These are phyloP conservation scores for Akanthomyces lecanii DNA, from an alignment of 2,329 filamentous ascomycete genomes.

Conservation along the genomic window DNA sequence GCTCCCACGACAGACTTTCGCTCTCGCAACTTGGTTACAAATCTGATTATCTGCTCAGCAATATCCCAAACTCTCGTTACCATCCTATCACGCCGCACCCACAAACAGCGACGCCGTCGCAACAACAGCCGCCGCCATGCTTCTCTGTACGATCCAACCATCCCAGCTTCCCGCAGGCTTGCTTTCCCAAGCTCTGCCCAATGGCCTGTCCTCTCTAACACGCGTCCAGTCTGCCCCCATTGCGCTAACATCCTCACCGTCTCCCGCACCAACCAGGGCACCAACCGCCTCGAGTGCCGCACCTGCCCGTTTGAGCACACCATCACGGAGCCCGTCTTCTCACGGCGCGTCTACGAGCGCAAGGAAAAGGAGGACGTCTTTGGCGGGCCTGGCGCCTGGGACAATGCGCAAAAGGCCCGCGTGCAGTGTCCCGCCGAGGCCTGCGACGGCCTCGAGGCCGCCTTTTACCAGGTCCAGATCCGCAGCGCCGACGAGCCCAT, in stretches of 20 bases:
- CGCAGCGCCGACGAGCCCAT: constrained; percentile 97
- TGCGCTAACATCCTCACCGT: constrained; percentile 83
- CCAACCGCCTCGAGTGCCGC: constrained; percentile 89
- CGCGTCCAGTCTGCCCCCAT: constrained; percentile 67
- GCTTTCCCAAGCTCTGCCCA: neutral
- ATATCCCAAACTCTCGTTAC: neutral
- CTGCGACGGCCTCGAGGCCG: constrained; percentile 80
- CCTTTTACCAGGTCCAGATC: constrained; percentile 96
- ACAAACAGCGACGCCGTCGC: neutral
- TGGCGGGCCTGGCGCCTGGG: constrained; percentile 82
- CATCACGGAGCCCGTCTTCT: constrained; percentile 73
- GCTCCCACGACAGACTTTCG: neutral
- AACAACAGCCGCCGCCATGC: constrained; percentile 43
- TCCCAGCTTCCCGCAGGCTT: neutral
- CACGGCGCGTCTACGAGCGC: constrained; percentile 77
- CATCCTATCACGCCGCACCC: neutral
- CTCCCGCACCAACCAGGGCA: constrained; percentile 50
- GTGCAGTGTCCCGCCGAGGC: constrained; percentile 78
- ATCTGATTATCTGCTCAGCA: neutral
- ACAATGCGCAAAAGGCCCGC: constrained; percentile 80
- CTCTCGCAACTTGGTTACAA: neutral
- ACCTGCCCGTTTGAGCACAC: constrained; percentile 91
- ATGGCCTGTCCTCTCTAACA: neutral
- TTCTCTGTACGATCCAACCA: constrained; percentile 56
- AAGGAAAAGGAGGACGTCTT: constrained; percentile 89